Base-by-base conservation (phyloP, 1,284 basidiomycete species). In the Ceratobasidium sp. region DNA sequence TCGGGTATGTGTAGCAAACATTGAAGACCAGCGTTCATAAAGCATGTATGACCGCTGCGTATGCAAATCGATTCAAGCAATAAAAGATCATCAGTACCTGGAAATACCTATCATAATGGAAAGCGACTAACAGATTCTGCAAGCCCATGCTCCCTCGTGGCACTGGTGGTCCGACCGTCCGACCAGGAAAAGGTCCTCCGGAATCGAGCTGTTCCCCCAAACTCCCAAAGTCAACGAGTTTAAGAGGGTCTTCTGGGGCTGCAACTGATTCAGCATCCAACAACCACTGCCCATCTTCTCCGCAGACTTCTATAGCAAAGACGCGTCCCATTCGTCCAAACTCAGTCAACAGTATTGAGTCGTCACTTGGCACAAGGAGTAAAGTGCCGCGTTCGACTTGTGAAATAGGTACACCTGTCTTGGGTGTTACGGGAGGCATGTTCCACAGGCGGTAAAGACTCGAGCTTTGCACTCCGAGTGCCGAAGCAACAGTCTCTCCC, bases 21-120 rank as follows among this genome's bases (percentile, higher is more conserved):
- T 80, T 99, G 97, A 5, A 98, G 85, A 0, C 96, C 96, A 60
- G 94, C 95, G 80, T 98, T 98, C 95, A 98, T 97, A 82, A 97
- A 97, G 79, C 95, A 96, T 0, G 94, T 97, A 78, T 96, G 94
- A 18, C 91, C 90, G 86, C 65, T 69, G 23, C 1, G 18, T 30
- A 14, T 12, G 23, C 12, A 28, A 45, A n/a, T 32, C 18, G 18
- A 16, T 67, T 34, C 28, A 34, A 23, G 18, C 0, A 26, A n/a
- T 28, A 5, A 39, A 53, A n/a, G n/a, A n/a, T n/a, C 30, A 52
- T 9, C 18, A 64, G 14, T 26, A 4, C 26, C n/a, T 32, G 26
- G n/a, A 6, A n/a, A n/a, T n/a, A n/a, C n/a, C n/a, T n/a, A n/a
- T n/a, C 23, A 30, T 23, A 43, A 18, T 45, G 16, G 48, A 70